phyloP scores from a whole-genome alignment of 2,329 filamentous ascomycete species.

The Rachicladosporium sp. region DNA sequence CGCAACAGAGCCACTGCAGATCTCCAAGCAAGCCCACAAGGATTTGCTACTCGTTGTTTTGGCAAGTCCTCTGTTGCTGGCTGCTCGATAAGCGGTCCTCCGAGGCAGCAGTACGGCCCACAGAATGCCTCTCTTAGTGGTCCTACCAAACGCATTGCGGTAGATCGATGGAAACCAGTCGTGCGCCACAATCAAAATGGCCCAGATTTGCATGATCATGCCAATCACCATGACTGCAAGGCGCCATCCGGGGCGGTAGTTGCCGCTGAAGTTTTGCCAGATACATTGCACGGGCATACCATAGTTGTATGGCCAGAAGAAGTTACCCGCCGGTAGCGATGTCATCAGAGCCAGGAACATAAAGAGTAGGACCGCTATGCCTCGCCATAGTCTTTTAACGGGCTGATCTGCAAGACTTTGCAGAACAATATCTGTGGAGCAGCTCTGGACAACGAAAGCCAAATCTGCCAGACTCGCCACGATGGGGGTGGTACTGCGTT shows the following conservation, averaged over 20 bases:
- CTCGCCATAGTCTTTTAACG: neutral
- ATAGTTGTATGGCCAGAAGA: neutral
- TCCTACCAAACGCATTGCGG: neutral
- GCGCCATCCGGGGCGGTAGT: neutral
- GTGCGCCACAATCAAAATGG: neutral
- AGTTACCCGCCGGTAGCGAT: neutral
- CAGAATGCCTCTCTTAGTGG: neutral
- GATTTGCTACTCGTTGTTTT: neutral
- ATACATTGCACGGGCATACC: conserved; percentile 1
- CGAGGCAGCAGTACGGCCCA: neutral
- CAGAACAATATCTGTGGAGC: neutral
- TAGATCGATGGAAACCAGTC: neutral
- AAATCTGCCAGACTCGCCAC: conserved; percentile 5
- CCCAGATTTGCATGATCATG: neutral
- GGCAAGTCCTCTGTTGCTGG: neutral
- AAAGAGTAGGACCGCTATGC: neutral
- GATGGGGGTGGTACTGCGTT: conserved; percentile 4
- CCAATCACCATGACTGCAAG: neutral
- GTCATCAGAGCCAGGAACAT: neutral
- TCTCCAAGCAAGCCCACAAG: neutral
- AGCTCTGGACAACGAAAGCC: conserved; percentile 5
- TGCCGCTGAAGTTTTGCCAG: conserved; percentile 1
- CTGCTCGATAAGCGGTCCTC: too few species aligned
- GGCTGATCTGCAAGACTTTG: too few species aligned
- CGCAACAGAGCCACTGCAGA: neutral